Evolutionary conservation across 2,329 filamentous ascomycete species (phyloP).

Genomic region (Aureobasidium vineae): DNA sequence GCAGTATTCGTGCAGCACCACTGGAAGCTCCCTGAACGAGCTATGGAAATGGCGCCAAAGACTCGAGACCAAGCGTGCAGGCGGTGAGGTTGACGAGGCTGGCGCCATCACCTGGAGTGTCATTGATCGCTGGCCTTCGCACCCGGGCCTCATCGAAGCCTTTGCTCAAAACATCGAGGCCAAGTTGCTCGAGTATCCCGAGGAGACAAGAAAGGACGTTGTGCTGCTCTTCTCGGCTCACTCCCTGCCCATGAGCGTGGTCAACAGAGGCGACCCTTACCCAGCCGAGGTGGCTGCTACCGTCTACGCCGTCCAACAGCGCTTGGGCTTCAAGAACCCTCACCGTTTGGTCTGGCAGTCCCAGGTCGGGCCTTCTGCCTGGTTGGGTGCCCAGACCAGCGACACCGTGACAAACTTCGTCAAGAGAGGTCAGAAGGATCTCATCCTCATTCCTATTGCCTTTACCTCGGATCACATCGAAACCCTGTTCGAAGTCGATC

Average conservation of each 20-base stretch:
- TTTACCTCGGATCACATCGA: conserved; percentile 99
- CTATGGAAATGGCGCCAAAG: conserved; percentile 95
- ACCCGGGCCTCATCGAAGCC: conserved; percentile 83
- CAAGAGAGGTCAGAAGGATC: conserved; percentile 84
- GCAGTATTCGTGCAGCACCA: conserved; percentile 97
- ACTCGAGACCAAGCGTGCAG: conserved; percentile 71
- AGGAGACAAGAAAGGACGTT: conserved; percentile 73
- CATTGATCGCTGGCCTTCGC: conserved; percentile 96
- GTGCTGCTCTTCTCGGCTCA: conserved; percentile 93
- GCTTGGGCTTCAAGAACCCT: conserved; percentile 80
- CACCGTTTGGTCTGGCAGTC: conserved; percentile 98
- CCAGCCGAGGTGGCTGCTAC: conserved; percentile 94
- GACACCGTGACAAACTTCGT: conserved; percentile 86
- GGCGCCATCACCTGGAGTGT: conserved; percentile 93
- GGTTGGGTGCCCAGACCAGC: conserved; percentile 91
- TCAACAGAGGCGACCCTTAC: conserved; percentile 94
- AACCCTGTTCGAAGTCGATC: conserved; percentile 89
- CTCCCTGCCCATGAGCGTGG: conserved; percentile 93
- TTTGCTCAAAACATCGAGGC: conserved; percentile 91
- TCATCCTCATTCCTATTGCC: conserved; percentile 89
- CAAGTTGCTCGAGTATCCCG: conserved; percentile 78
- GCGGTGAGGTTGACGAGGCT: conserved; percentile 50
- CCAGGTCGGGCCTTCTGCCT: conserved; percentile 91
- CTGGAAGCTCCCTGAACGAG: conserved; percentile 93
- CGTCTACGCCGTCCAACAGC: conserved; percentile 93